Evolutionary conservation across 192 early-diverging fungal species (phyloP), one percentile per base, ranked within the genome.

Genomic region (Coemansia sp.): DNA sequence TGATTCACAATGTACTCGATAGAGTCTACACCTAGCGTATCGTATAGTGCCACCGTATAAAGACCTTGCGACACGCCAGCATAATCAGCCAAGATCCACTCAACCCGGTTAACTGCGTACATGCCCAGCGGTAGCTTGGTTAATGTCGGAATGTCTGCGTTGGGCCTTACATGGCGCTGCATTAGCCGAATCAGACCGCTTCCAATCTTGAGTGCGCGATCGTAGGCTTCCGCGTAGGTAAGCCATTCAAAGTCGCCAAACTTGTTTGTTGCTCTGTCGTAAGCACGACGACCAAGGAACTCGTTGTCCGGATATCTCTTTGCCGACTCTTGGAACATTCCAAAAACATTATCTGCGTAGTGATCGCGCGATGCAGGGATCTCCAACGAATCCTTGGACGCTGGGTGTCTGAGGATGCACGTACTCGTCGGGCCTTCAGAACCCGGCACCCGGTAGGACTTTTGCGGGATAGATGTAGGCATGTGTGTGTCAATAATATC

Each of bases 1-100:
- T 95, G 92, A 73, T 92, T 94, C 22, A 96, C 64, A 38, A 96
- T 92, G 60, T 89, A 94, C 74, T 90, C 85, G 47, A 96, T 80
- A 8, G 91, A 84, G 26, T 93, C 90, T 0, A 87, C 85, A 52
- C 92, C 96, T 16, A 97, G 84, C 19, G 93, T 94, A 68, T 97
- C 94, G 73, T 95, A 94, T 31, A 96, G 78, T 5, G 94, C 87
- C 10, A 95, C 93, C 5, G 83, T 76, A 56, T 82, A 83, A 32
- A 88, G 55, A 56, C 83, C 85, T 59, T 92, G 88, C 47, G 85
- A 82, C 31, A 86, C 68, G 22, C 86, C 82, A 1, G 78, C 93
- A 44, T 85, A 81, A 62, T 92, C 88, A 12, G 86, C 66, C 56
- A 94, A 84, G 16, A 82, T 71, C 89, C 92, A 95, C 62, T 92